These are phyloP conservation scores for Botrytis medusae DNA, from an alignment of 2,329 filamentous ascomycete genomes.

Conservation along the genomic window DNA sequence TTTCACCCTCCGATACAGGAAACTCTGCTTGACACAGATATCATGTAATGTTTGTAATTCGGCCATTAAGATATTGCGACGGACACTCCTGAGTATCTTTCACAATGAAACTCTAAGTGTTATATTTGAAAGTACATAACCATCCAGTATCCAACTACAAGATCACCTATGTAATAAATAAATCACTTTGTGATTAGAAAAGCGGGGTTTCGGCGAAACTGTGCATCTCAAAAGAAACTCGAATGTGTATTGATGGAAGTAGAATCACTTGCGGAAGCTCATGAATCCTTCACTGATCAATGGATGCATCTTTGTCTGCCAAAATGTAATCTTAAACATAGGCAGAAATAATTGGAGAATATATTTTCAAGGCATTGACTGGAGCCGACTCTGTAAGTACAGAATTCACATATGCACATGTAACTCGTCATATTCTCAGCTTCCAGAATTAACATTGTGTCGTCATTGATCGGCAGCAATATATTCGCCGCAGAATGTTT, in stretches of 20 bases:
- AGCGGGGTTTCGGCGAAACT: too few species aligned
- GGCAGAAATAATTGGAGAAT: too few species aligned
- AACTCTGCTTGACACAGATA: not conserved
- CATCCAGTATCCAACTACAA: not conserved
- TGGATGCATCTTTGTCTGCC: not conserved
- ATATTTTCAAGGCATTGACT: not conserved
- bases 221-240: not conserved
- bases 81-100: not conserved
- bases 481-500: fast-evolving
- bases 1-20: too few species aligned
- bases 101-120: not conserved
- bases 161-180: fast-evolving
- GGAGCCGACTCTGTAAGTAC: too few species aligned
- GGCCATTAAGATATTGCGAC: not conserved
- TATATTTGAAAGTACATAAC: too few species aligned
- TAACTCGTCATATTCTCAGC: not conserved
- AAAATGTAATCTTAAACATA: too few species aligned
- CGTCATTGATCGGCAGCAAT: too few species aligned
- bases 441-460: not conserved
- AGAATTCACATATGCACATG: not conserved
- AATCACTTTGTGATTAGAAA: fast-evolving
- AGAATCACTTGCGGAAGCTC: not conserved
- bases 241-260: not conserved
- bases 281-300: not conserved
- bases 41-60: not conserved